Evolutionary conservation across 345 rosid genomes (phyloP), one percentile per base, ranked within the genome.

Genomic region (Bretschneidera sinensis): DNA sequence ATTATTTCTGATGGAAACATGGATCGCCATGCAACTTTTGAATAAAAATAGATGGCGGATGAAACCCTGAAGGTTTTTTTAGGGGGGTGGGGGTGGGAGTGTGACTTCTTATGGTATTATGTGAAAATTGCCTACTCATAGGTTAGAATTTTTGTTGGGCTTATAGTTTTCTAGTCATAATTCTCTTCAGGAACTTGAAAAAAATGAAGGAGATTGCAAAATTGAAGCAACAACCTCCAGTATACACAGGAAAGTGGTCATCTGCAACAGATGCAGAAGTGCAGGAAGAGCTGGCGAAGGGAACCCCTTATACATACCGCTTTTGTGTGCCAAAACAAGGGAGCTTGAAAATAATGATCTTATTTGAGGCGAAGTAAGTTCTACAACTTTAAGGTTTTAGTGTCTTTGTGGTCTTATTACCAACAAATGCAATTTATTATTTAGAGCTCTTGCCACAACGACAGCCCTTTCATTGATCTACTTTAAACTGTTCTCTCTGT

Each of bases 181-280:
- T 61, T 54, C 49, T 64, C 18, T 43, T 34, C 62, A 91, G 98
- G 98, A 92, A 64, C 98, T 92, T 71, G 97, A 87, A 21, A 84
- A n/a, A 81, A 66, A 92, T 92, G 97, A 92, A 89, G 77, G 91
- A 87, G 64, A 79, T 73, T 66, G 91, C 88, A 13, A 85, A 85
- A 70, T 31, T 87, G 47, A 83, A 80, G 72, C 75, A 89, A 15
- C 67, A 87, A 74, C 94, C 98, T 75, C 97, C 97, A 0, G 88
- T 89, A 0, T 92, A 92, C 63, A 67, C 79, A 0, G 98, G 97
- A 19, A 87, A 79, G 71, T 92, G 98, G 98, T 89, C 97, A 34
- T 76, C 77, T 47, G 91, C 94, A 54, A 63, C 82, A 6, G 81
- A 80, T 74, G 81, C 71, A 62, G 85, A 89, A 71, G 76, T 83